A percentile compares a stretch with the other conserved stretches of the same genome.
Evolutionary conservation across 2,329 filamentous ascomycete genomes (phyloP).

Genomic region (Colletotrichum tropicale): DNA sequence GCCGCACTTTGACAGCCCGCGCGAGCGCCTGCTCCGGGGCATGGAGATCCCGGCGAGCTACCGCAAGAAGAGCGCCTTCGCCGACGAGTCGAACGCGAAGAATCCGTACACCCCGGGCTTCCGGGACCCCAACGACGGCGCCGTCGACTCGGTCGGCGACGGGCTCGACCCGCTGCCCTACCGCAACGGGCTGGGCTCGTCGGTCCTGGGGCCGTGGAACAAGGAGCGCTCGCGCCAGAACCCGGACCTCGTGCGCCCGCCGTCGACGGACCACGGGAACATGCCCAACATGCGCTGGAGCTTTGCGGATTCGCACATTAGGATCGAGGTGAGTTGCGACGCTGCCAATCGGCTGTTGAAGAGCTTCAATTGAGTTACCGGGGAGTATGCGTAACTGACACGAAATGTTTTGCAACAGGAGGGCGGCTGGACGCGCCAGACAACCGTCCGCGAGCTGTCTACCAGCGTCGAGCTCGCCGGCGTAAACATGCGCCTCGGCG

Average conservation of each 20-base stretch:
- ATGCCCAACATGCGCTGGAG: slow-evolving; percentile 77
- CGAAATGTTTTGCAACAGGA: too few relatives aligned
- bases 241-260: slow-evolving; percentile 74
- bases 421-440: slow-evolving; percentile 79
- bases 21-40: slow-evolving; percentile 57
- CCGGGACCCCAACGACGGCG: slow-evolving; percentile 65
- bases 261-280: slow-evolving; percentile 74
- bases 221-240: slow-evolving; percentile 69
- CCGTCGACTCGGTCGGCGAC: slow-evolving; percentile 64
- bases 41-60: slow-evolving; percentile 49
- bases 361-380: neutral
- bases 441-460: slow-evolving; percentile 68
- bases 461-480: slow-evolving; percentile 74
- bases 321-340: slow-evolving; percentile 59
- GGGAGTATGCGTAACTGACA: neutral
- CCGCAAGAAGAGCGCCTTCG: slow-evolving; percentile 32
- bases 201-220: slow-evolving; percentile 74
- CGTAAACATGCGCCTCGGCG: slow-evolving; percentile 79
- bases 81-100: slow-evolving; percentile 17
- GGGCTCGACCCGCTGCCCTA: slow-evolving; percentile 69
- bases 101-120: slow-evolving; percentile 65
- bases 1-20: slow-evolving; percentile 52
- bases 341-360: neutral
- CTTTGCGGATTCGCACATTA: slow-evolving; percentile 67
- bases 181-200: slow-evolving; percentile 67